Conservation (phyloP, 208 protist species). For the Wallacemonas collosoma region DNA sequence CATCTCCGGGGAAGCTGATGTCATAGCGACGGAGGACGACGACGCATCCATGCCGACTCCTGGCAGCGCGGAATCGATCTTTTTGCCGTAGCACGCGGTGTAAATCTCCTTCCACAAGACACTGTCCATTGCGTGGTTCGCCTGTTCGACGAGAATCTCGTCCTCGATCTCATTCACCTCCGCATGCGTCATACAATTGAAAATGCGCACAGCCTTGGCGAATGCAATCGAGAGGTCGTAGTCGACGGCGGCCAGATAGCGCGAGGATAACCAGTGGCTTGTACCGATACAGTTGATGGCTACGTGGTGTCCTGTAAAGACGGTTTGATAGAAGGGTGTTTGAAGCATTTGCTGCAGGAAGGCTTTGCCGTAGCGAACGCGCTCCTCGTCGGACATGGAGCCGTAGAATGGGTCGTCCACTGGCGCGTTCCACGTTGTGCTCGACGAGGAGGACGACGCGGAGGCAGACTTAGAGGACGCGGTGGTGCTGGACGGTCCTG, state of each 20-base stretch:
- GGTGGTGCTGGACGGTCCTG: not conserved
- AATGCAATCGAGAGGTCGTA: slow-evolving; percentile 63
- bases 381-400: slow-evolving; percentile 12
- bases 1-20: not conserved
- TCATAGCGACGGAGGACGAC: not conserved
- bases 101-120: slow-evolving; percentile 66
- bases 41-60: no score
- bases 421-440: not conserved
- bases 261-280: slow-evolving; percentile 37
- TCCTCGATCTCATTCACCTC: slow-evolving; percentile 56
- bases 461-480: not conserved
- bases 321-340: slow-evolving; percentile 54
- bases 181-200: slow-evolving; percentile 70
- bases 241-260: slow-evolving; percentile 41
- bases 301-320: slow-evolving; percentile 72
- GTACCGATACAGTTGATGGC: slow-evolving; percentile 67
- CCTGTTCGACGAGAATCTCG: slow-evolving; percentile 48
- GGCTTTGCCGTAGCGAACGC: slow-evolving; percentile 24
- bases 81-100: slow-evolving; percentile 57
- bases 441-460: not conserved
- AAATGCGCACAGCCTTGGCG: slow-evolving; percentile 64
- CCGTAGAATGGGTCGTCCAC: slow-evolving; percentile 5
- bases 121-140: slow-evolving; percentile 42
- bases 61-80: slow-evolving; percentile 4
- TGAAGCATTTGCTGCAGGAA: slow-evolving; percentile 52